Base-by-base conservation (phyloP, 768 basidiomycete species). In the Roridomyces roridus region DNA sequence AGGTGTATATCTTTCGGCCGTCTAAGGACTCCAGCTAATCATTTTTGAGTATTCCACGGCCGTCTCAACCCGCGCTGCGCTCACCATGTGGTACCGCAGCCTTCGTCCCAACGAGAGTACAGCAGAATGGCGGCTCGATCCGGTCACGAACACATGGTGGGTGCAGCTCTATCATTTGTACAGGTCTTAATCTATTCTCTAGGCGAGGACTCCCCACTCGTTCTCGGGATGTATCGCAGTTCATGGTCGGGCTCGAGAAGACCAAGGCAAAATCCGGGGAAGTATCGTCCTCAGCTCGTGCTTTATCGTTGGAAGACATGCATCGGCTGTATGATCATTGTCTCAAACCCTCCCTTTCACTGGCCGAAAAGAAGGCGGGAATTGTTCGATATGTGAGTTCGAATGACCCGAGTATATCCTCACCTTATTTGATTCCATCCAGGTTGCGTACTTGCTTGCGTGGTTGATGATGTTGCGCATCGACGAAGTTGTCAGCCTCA, bases 211-310 rank as follows among this genome's bases (percentile, higher is more conserved):
- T 64, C 11, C 63, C 63, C 5, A 62, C 51, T 18, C 37, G 51
- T 11, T 55, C 60, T n/a, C 57, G 46, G 7, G 28, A 41, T n/a
- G 64, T 65, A 7, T 60, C 62, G 10, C 51, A 60, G 37, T 65
- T 60, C 40, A 65, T 65, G 64, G 53, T 62, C 14, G 63, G 63
- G 3, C 63, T 65, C 24, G 63, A 65, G 47, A 61, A 62, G 43
- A 55, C 46, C 17, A 65, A 65, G 42, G 60, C 60, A 24, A 39
- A 40, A 37, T 39, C 50, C 8, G 60, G 63, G 11, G 58, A 65
- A 50, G 55, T 63, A 37, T 65, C 64, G 12, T 51, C 45, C 31
- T 65, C 64, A 23, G 64, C 64, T 6, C 29, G 60, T 6, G 62
- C 64, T 29, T 40, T 65, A 14, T 37, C 57, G 17, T 51, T 49